A percentile compares a stretch with the other conserved stretches of the same genome.
Evolutionary conservation across 345 rosid species (phyloP).

Genomic region (Erucastrum elatum): DNA sequence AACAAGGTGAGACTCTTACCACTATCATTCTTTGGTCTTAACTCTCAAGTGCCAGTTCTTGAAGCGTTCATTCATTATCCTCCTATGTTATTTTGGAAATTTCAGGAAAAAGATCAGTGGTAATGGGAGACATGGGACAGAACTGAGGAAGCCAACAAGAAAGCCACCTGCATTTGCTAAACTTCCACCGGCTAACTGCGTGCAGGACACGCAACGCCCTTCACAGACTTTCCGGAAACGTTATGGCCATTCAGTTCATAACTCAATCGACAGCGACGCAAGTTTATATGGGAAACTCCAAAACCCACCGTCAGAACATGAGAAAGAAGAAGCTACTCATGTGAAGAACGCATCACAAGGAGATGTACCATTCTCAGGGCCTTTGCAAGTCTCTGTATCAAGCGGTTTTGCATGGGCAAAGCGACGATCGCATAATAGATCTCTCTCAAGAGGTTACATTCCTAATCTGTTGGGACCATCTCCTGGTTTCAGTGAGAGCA

Average conservation of each 20-base stretch:
- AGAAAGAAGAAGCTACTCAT: slow-evolving; percentile 62
- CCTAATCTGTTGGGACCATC: slow-evolving; percentile 60
- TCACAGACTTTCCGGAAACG: slow-evolving; percentile 38
- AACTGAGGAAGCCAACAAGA: slow-evolving; percentile 65
- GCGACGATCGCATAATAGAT: slow-evolving; percentile 67
- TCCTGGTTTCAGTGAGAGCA: slow-evolving; percentile 48
- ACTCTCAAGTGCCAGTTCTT: slow-evolving; percentile 42
- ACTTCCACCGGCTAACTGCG: slow-evolving; percentile 51
- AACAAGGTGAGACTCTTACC: slow-evolving; percentile 53
- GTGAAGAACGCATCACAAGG: slow-evolving; percentile 85
- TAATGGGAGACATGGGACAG: slow-evolving; percentile 63
- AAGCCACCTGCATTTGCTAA: slow-evolving; percentile 57
- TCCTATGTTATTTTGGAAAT: slow-evolving; percentile 16
- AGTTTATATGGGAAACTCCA: slow-evolving; percentile 45
- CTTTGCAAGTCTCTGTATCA: slow-evolving; percentile 82
- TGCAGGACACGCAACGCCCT: slow-evolving; percentile 54
- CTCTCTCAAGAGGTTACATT: slow-evolving; percentile 66
- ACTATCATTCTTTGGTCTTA: slow-evolving; percentile 6
- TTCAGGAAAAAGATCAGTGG: slow-evolving; percentile 73
- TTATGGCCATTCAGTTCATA: slow-evolving; percentile 39
- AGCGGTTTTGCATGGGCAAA: slow-evolving; percentile 98
- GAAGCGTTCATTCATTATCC: slow-evolving; percentile 26
- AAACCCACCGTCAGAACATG: slow-evolving; percentile 54
- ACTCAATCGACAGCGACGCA: slow-evolving; percentile 34
- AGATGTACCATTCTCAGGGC: slow-evolving; percentile 89